Evolutionary conservation across 306 rosid genomes (phyloP).

Genomic region (Clitoria ternatea): DNA sequence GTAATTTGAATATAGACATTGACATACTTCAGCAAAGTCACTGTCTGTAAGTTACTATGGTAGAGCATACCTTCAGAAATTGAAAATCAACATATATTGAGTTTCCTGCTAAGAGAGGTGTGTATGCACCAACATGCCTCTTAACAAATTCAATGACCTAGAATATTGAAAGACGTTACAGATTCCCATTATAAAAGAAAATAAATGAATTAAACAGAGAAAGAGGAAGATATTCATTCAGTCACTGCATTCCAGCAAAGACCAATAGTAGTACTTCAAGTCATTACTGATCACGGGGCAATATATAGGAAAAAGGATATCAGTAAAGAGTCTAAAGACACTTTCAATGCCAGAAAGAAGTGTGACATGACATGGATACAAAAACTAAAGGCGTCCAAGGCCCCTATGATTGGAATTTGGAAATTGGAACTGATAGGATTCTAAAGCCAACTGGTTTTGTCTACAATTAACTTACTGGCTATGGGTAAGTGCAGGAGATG

Average conservation of each 20-base stretch:
- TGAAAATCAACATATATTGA: conserved; percentile 76
- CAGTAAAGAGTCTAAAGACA: not conserved
- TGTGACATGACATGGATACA: not conserved
- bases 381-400: not conserved
- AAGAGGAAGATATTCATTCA: not conserved
- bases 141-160: conserved; percentile 90
- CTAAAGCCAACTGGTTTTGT: not conserved
- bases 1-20: not conserved
- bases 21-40: not conserved
- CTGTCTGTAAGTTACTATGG: not conserved
- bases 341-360: not conserved
- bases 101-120: conserved; percentile 86
- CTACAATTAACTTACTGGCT: not conserved
- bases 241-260: not conserved
- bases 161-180: conserved; percentile 16
- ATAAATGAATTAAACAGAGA: not conserved
- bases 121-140: conserved; percentile 52
- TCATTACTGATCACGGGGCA: not conserved
- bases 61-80: conserved; percentile 67
- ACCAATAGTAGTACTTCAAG: conserved; percentile 9
- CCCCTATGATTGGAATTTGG: not conserved
- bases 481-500: not conserved
- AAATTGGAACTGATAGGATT: not conserved
- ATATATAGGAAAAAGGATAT: not conserved
- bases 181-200: not conserved